Evolutionary conservation across 768 basidiomycete genomes (phyloP).

Genomic region (Boletus pseudo-olivaceus): DNA sequence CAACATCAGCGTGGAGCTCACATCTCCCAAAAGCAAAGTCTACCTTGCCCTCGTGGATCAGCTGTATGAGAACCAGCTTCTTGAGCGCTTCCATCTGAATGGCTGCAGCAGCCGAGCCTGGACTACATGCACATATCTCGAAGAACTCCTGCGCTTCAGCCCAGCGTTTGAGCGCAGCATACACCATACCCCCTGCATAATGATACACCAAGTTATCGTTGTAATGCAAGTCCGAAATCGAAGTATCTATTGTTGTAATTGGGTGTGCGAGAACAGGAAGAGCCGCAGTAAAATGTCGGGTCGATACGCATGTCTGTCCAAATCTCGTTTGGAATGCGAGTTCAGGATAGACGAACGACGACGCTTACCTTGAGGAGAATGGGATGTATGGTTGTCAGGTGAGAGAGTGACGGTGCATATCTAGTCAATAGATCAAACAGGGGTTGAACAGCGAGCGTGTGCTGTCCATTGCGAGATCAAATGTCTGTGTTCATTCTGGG

Average conservation of each 20-base stretch:
- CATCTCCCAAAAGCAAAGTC: neutral
- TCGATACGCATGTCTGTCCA: conserved; percentile 52
- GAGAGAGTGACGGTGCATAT: conserved; percentile 53
- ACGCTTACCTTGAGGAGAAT: conserved; percentile 58
- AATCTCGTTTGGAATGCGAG: neutral
- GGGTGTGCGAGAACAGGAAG: conserved; percentile 60
- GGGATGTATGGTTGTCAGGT: conserved; percentile 69
- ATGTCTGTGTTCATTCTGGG: neutral
- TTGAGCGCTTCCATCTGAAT: conserved; percentile 86
- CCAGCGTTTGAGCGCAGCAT: conserved; percentile 63
- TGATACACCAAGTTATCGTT: conserved; percentile 84
- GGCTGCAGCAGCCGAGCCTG: conserved; percentile 54
- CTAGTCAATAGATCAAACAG: conserved; percentile 58
- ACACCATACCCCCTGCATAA: conserved; percentile 73
- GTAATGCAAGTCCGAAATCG: conserved; percentile 64
- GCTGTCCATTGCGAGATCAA: conserved; percentile 33
- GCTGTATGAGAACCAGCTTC: conserved; percentile 74
- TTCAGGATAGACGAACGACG: neutral
- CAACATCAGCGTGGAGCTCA: neutral
- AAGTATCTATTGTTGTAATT: conserved; percentile 61
- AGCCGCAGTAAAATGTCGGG: conserved; percentile 51
- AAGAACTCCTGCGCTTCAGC: conserved; percentile 70
- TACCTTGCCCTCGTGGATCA: conserved; percentile 78
- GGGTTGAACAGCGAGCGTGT: conserved; percentile 49
- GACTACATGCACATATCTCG: conserved; percentile 71